Base-by-base conservation (phyloP, 148 eudicot genomes). In the Rhododendron ferrugineum region DNA sequence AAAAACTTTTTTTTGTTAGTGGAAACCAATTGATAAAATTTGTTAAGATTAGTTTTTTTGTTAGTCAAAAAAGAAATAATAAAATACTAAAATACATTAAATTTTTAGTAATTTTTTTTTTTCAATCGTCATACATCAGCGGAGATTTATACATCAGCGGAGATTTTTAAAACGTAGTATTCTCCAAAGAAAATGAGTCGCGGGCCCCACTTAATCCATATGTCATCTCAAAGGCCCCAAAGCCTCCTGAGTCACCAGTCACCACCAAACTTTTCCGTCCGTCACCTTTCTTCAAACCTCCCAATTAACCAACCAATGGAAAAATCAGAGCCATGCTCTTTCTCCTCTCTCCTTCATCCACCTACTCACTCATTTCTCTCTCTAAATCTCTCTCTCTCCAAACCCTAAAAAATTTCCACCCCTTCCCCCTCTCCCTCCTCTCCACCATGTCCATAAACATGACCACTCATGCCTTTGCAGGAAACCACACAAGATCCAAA, bases 401-500 rank as follows among this genome's bases (percentile, higher is more conserved):
- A 34, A 78, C 86, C 74, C 81, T 85, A 75, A 5, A 54, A 42
- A 82, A 22, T 8, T 80, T 58, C n/a, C 26, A 58, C n/a, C 64
- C 85, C 88, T 54, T 28, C 84, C 54, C 44, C 22, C 50, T 40
- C 88, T 30, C 1, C 72, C 78, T 58, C 79, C 40, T 84, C 76
- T 82, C 90, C 83, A 87, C 89, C 91, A 93, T 92, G 94, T 86
- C 94, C 85, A 83, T 84, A 78, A 89, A 84, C 76, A 84, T 92
- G 84, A 88, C 86, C 26, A 84, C 91, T 52, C 96, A 95, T 78
- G 98, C 93, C 81, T 96, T 96, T 88, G 95, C 98, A 23, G 96
- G 96, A 73, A 96, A 96, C 82, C 92, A 91, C 7, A 93, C 91
- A 22, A 92, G 80, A 73, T 85, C 90, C 81, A 92, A 92, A 86